Evolutionary conservation across 371 early-diverging fungal species (phyloP).

Genomic region (Amoeboaphelidium occidentale): DNA sequence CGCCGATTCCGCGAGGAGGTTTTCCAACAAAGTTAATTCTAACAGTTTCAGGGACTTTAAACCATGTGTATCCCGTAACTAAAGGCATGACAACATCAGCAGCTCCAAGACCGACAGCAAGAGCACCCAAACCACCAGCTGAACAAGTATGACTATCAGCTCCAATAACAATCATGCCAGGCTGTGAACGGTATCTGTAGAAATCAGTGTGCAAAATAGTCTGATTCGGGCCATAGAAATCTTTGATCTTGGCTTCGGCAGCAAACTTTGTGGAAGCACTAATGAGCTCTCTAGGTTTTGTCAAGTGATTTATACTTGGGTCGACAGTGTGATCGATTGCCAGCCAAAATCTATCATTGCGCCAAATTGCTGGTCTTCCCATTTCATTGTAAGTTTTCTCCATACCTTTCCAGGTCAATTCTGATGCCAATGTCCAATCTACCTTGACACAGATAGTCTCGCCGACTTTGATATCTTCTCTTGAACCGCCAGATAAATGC

Average conservation of each 20-base stretch:
- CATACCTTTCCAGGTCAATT: constrained; percentile 61
- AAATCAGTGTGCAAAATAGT: constrained; percentile 57
- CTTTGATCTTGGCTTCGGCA: constrained; percentile 36
- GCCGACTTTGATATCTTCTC: constrained; percentile 36
- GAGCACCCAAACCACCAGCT: constrained; percentile 41
- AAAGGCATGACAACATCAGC: constrained; percentile 57
- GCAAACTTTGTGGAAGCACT: constrained; percentile 34
- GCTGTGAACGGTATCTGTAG: constrained; percentile 52
- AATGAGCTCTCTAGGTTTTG: constrained; percentile 37
- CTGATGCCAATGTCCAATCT: constrained; percentile 53
- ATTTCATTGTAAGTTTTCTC: constrained; percentile 49
- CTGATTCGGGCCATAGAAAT: constrained; percentile 44
- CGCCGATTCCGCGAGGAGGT: constrained; percentile 48
- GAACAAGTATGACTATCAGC: constrained; percentile 62
- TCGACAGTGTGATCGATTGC: constrained; percentile 54
- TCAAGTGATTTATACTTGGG: constrained; percentile 36
- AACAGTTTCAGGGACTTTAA: constrained; percentile 48
- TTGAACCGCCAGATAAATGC: background rate
- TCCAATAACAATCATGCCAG: constrained; percentile 47
- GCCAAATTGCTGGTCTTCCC: constrained; percentile 38
- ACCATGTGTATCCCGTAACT: constrained; percentile 55
- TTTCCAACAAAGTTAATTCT: constrained; percentile 37
- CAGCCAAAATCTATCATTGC: constrained; percentile 57
- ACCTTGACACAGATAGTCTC: constrained; percentile 53
- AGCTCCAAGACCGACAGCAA: constrained; percentile 52